Evolutionary conservation across 1,284 basidiomycete species (phyloP).

Genomic region (Ustanciosporium gigantosporum): DNA sequence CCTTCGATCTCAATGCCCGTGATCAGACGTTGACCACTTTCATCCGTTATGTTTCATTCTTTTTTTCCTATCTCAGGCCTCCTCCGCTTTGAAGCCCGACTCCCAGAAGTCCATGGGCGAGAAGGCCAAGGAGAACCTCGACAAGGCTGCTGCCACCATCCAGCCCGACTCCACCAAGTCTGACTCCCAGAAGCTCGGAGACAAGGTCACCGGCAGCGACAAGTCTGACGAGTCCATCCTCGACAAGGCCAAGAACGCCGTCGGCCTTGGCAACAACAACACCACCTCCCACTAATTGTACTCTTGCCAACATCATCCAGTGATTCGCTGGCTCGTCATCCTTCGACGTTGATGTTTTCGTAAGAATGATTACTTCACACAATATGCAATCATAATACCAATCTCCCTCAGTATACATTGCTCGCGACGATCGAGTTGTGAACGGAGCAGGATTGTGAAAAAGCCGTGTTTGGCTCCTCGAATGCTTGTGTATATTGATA

Average conservation of each 20-base stretch:
- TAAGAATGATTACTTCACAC: too few relatives aligned
- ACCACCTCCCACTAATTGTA: not conserved
- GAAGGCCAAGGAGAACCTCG: slow-evolving; percentile 48
- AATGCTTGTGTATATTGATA: not conserved
- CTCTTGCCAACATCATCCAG: not conserved
- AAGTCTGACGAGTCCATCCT: slow-evolving; percentile 41
- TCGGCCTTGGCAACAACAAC: slow-evolving; percentile 40
- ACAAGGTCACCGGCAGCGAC: slow-evolving; percentile 64
- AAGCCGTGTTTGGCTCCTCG: too few relatives aligned
- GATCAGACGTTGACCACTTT: not conserved
- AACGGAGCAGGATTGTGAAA: too few relatives aligned
- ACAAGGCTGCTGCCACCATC: slow-evolving; percentile 52
- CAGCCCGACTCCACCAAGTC: slow-evolving; percentile 62
- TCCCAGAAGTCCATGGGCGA: slow-evolving; percentile 41
- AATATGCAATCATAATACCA: too few relatives aligned
- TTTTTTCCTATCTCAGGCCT: slow-evolving; percentile 5
- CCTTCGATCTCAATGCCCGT: not conserved
- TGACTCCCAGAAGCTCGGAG: slow-evolving; percentile 64
- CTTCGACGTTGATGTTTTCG: too few relatives aligned
- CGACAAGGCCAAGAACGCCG: slow-evolving; percentile 49
- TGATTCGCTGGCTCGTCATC: too few relatives aligned
- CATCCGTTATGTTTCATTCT: not conserved
- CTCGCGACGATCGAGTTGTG: too few relatives aligned
- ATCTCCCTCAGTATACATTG: too few relatives aligned
- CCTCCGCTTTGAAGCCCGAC: slow-evolving; percentile 46